phyloP scores from a whole-genome alignment of 2,329 filamentous ascomycete genomes.

The Hymenoscyphus scutula region DNA sequence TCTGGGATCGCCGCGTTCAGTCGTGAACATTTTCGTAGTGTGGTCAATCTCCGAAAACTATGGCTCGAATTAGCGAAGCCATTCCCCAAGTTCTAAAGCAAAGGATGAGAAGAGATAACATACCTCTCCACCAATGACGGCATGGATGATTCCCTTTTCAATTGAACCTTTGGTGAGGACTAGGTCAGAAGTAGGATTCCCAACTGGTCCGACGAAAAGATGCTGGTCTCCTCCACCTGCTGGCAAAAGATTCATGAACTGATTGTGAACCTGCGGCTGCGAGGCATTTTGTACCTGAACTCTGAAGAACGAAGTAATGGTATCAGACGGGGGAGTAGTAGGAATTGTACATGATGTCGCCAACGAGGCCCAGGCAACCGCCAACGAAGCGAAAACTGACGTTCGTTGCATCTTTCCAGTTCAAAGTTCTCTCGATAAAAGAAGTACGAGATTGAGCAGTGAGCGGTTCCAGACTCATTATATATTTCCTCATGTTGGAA shows the following conservation, averaged over 20 bases:
- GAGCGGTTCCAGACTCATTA: not conserved
- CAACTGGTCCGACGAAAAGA: constrained; percentile 40
- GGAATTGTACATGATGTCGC: constrained; percentile 36
- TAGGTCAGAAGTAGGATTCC: constrained; percentile 39
- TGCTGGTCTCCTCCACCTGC: constrained; percentile 43
- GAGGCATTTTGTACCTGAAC: constrained; percentile 40
- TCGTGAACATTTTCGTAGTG: constrained; percentile 50
- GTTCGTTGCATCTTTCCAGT: constrained; percentile 15
- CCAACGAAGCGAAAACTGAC: constrained; percentile 7
- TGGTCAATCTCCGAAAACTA: constrained; percentile 45
- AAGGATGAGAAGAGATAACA: not conserved
- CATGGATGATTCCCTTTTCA: constrained; percentile 35
- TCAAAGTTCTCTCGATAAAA: not conserved
- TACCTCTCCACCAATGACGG: constrained; percentile 47
- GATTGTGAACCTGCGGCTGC: constrained; percentile 40
- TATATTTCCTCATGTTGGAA: not conserved
- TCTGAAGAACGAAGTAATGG: constrained; percentile 37
- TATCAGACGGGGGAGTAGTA: constrained; percentile 33
- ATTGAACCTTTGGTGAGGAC: constrained; percentile 42
- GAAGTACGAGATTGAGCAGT: not conserved
- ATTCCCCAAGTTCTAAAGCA: not conserved
- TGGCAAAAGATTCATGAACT: constrained; percentile 40
- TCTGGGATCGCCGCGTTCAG: constrained; percentile 43
- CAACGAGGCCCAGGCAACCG: constrained; percentile 26
- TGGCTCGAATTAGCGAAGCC: not conserved